These are phyloP conservation scores for Sequoiadendron giganteum DNA, from an alignment of 75 land plant species.

Conservation along the genomic window DNA sequence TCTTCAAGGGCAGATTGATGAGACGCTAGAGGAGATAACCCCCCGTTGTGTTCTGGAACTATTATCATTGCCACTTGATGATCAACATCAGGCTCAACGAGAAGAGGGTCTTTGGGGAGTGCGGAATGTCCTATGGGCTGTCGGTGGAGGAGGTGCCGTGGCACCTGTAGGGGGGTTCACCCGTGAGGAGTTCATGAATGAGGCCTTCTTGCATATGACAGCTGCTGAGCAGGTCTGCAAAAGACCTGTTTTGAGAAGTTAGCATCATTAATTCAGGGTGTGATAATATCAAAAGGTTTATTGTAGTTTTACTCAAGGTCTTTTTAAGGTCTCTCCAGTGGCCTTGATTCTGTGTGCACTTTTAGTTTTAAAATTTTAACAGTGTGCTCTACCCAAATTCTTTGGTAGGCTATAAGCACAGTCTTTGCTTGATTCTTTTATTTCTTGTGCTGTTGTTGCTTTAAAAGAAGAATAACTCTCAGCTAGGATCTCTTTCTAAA, in stretches of 20 bases:
- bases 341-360: not conserved
- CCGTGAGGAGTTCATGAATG: conserved; percentile 85
- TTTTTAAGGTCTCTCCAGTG: conserved; percentile 9
- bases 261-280: conserved; percentile 13
- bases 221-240: conserved; percentile 78
- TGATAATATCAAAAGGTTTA: conserved; percentile 11
- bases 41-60: conserved; percentile 91
- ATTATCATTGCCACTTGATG: conserved; percentile 79
- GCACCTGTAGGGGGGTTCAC: conserved; percentile 84
- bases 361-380: not conserved
- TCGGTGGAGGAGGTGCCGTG: conserved; percentile 77
- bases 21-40: conserved; percentile 86
- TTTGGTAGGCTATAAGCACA: not conserved
- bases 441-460: not conserved
- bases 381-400: not conserved
- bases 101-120: conserved; percentile 83
- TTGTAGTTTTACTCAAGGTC: not conserved
- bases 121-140: conserved; percentile 87
- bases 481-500: not conserved
- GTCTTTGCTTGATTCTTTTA: conserved; percentile 6
- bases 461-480: not conserved
- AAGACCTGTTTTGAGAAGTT: conserved; percentile 16
- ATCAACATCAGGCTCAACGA: conserved; percentile 46
- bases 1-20: conserved; percentile 88
- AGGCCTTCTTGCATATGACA: conserved; percentile 85